Base-by-base conservation (phyloP, 768 basidiomycete species). In the Baorangia bicolor region DNA sequence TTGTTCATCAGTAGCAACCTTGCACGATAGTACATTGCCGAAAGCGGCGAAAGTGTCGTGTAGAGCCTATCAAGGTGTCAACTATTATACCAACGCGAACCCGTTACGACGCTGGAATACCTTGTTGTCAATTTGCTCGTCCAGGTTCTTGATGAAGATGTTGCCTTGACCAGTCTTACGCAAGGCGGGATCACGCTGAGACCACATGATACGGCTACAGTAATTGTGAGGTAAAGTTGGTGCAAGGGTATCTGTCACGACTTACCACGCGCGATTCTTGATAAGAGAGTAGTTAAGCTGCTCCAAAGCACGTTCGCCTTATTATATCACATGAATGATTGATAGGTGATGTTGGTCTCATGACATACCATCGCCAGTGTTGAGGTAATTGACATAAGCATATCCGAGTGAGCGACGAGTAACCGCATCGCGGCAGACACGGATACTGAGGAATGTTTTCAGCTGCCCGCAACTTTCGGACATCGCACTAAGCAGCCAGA, bases 131-230 rank as follows among this genome's bases (percentile, higher is more conserved):
- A 98, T 98, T 54, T 81, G 82, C 75, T 96, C 93, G 68, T 97
- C 95, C 64, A 99, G 78, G 78, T 99, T 99, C 81, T 99, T 99
- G 78, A 99, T 98, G 80, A 99, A 99, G 70, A 99, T 94, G 75
- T 99, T 99, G 74, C 97, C 97, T 78, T 98, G 94, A 61, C 94
- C 94, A 61, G 94, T 98, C 86, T 98, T 98, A 76, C 97, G 92
- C 71, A 99, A 87, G 64, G 94, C 93, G 56, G 97, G 97, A 79
- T 98, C 97, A 73, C 97, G 92, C 84, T 98, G 97, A 69, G 95
- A 98, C 96, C 97, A 98, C 97, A 99, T 99, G 83, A 99, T 99
- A 68, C 97, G 93, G 81, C 91, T 93, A 63, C 54, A 35, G 27
- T 7, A 27, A 48, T 39, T 45, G 48, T 56, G 51, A 57, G 48